These are phyloP conservation scores for Erysimum pusillum DNA, from an alignment of 441 rosid genomes.

Conservation along the genomic window DNA sequence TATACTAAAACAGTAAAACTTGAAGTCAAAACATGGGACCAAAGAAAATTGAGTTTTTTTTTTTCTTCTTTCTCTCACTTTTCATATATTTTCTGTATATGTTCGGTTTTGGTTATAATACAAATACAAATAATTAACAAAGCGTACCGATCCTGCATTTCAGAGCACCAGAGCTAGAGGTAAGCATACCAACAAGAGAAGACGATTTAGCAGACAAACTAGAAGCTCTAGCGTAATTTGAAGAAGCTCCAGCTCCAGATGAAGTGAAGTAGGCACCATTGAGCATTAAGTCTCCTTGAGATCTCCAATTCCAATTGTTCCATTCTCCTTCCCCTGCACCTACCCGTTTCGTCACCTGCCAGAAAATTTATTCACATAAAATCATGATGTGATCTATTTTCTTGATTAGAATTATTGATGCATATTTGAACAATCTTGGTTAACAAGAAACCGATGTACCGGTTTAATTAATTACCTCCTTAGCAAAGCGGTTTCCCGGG, in stretches of 20 bases:
- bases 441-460: background rate
- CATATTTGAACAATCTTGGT: background rate
- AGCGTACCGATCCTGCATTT: slow-evolving; percentile 50
- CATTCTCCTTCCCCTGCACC: slow-evolving; percentile 46
- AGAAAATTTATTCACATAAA: background rate
- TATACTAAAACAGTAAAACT: slow-evolving; percentile 27
- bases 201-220: slow-evolving; percentile 73
- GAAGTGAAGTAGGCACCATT: slow-evolving; percentile 67
- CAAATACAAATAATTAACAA: slow-evolving; percentile 12
- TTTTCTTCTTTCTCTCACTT: slow-evolving; percentile 12
- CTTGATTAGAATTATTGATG: background rate
- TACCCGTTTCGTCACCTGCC: slow-evolving; percentile 68
- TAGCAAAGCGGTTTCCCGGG: slow-evolving; percentile 64
- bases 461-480: slow-evolving; percentile 53
- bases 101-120: slow-evolving; percentile 29
- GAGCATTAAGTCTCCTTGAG: slow-evolving; percentile 63
- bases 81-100: background rate
- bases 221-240: slow-evolving; percentile 66
- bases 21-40: slow-evolving; percentile 4
- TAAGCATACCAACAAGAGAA: slow-evolving; percentile 58
- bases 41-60: slow-evolving; percentile 10
- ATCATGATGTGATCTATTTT: background rate
- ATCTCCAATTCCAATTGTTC: slow-evolving; percentile 66
- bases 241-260: slow-evolving; percentile 57
- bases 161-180: slow-evolving; percentile 62